Conservation (phyloP, 2,329 filamentous ascomycete species). For the Ophiocordyceps australis region DNA sequence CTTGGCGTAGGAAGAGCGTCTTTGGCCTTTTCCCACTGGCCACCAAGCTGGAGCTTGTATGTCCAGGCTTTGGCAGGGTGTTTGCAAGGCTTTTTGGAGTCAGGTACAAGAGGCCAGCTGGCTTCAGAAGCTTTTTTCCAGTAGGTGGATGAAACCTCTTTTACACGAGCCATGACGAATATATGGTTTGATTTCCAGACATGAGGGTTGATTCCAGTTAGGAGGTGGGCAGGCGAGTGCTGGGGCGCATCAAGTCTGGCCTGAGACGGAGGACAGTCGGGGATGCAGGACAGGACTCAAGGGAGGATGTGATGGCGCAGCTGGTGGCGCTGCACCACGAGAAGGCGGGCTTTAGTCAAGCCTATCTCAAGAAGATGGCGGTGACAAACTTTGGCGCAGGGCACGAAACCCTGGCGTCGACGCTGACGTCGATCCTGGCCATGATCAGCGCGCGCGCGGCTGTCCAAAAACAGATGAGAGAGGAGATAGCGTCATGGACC, state of each 20-base stretch:
- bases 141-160: no score
- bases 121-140: slow-evolving; percentile 29
- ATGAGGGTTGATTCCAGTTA: slow-evolving; percentile 5
- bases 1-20: slow-evolving; percentile 32
- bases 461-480: slow-evolving; percentile 13
- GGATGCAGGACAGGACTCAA: slow-evolving; percentile 15
- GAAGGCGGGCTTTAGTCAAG: slow-evolving; percentile 25
- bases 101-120: slow-evolving; percentile 21
- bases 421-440: slow-evolving; percentile 27
- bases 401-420: slow-evolving; percentile 34
- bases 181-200: no score
- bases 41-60: slow-evolving; percentile 19
- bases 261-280: slow-evolving; percentile 10
- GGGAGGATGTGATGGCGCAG: slow-evolving; percentile 24
- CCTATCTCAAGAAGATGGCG: slow-evolving; percentile 30
- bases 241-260: slow-evolving; percentile 13
- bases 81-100: slow-evolving; percentile 26
- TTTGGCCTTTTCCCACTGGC: slow-evolving; percentile 28
- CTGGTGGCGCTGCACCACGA: slow-evolving; percentile 25
- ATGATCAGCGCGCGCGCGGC: slow-evolving; percentile 22
- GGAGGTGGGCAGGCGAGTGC: slow-evolving; percentile 16
- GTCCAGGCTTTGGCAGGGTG: slow-evolving; percentile 14
- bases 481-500: slow-evolving; percentile 11
- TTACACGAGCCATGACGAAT: no score
- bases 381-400: slow-evolving; percentile 37